Evolutionary conservation across 306 rosid species (phyloP).

Genomic region (Carpinus fangiana): DNA sequence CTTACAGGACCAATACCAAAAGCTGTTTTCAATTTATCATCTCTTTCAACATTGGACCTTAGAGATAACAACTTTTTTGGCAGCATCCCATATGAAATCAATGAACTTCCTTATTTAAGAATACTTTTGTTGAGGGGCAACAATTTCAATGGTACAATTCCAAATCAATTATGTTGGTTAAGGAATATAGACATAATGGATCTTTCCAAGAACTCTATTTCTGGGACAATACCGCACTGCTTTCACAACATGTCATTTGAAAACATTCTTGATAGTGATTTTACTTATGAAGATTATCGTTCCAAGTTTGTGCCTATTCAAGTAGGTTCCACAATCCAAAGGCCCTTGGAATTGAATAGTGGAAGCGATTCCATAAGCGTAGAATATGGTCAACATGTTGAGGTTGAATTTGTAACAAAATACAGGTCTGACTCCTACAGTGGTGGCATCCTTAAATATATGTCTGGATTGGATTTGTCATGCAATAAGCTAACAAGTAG

Average conservation of each 20-base stretch:
- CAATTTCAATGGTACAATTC: slow-evolving; percentile 2
- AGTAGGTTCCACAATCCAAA: too few species aligned
- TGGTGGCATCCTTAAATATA: too few species aligned
- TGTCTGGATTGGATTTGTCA: too few species aligned
- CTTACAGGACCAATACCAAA: background rate
- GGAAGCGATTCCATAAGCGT: fast-evolving
- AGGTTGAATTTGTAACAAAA: too few species aligned
- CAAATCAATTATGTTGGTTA: background rate
- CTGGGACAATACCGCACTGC: slow-evolving; percentile 15
- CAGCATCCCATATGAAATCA: background rate
- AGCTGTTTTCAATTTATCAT: background rate
- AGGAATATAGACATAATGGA: background rate
- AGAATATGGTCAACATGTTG: background rate
- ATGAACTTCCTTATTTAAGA: background rate
- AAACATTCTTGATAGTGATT: too few species aligned
- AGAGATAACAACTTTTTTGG: slow-evolving; percentile 5
- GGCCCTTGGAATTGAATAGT: background rate
- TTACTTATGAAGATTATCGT: too few species aligned
- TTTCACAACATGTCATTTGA: slow-evolving; percentile 2
- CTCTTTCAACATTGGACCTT: background rate
- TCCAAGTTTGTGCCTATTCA: fast-evolving
- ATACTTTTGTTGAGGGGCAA: slow-evolving; percentile 2
- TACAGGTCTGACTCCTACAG: too few species aligned
- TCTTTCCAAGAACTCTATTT: slow-evolving; percentile 7
- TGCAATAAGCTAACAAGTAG: too few species aligned